Percentiles rank a stretch among this genome's conserved stretches.
Evolutionary conservation across 805 yeast species (phyloP).

Genomic region (Brettanomyces nanus): DNA sequence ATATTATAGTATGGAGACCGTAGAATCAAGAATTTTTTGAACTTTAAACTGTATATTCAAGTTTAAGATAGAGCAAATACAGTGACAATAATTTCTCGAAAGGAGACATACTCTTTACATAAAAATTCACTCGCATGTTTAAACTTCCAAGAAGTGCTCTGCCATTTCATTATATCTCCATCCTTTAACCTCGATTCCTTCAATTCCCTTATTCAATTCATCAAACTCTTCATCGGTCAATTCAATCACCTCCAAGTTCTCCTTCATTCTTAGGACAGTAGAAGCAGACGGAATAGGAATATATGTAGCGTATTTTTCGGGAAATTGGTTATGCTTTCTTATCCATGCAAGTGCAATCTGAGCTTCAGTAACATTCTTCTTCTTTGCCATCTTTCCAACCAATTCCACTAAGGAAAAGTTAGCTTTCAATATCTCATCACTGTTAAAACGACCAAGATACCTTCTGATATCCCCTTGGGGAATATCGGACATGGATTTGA

Average conservation of each 20-base stretch:
- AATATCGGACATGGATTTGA: constrained; percentile 38
- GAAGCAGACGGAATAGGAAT: constrained; percentile 81
- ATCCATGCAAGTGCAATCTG: constrained; percentile 70
- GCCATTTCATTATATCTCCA: constrained; percentile 15
- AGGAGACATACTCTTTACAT: too few relatives aligned
- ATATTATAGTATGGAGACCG: too few relatives aligned
- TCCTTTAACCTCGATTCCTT: constrained; percentile 43
- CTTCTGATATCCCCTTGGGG: constrained; percentile 49
- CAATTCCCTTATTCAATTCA: constrained; percentile 40
- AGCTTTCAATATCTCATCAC: constrained; percentile 40
- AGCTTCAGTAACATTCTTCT: constrained; percentile 41
- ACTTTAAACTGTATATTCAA: too few relatives aligned
- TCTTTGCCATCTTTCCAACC: constrained; percentile 41
- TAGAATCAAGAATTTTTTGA: too few relatives aligned
- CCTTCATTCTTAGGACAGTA: constrained; percentile 47
- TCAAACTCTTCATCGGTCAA: constrained; percentile 52
- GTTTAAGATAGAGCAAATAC: too few relatives aligned
- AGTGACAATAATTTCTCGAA: too few relatives aligned
- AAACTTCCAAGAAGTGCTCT: constrained; percentile 5
- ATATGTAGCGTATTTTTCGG: constrained; percentile 37
- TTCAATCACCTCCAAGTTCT: constrained; percentile 42
- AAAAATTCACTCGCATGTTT: too few relatives aligned
- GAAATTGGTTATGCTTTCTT: constrained; percentile 33
- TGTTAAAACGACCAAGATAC: constrained; percentile 47
- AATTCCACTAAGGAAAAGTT: constrained; percentile 44